phyloP scores from a whole-genome alignment of 305 asterid species.

The Fraxinus velutina region DNA sequence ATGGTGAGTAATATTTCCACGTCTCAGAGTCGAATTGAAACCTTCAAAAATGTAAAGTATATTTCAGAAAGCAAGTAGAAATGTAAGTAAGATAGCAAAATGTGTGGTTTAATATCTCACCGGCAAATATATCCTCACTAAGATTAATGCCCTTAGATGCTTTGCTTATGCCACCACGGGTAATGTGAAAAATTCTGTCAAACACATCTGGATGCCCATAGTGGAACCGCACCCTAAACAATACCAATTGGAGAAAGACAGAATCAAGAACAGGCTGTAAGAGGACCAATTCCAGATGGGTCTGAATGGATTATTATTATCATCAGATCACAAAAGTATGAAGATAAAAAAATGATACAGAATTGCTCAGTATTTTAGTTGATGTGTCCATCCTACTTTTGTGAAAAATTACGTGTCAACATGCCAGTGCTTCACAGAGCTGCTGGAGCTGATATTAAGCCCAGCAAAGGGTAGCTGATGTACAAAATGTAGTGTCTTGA shows the following conservation, averaged over 20 bases:
- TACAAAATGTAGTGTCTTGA: background rate
- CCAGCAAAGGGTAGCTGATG: background rate
- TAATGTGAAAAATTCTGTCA: constrained; percentile 87
- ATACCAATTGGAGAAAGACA: constrained; percentile 23
- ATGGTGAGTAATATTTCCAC: constrained; percentile 30
- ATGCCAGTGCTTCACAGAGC: background rate
- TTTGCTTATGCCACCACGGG: constrained; percentile 97
- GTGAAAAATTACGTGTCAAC: background rate
- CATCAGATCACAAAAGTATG: background rate
- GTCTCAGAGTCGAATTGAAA: constrained; percentile 28
- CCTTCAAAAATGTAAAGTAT: constrained; percentile 12
- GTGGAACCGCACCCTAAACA: constrained; percentile 75
- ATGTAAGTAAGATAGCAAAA: background rate
- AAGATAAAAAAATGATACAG: background rate
- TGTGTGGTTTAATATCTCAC: constrained; percentile 42
- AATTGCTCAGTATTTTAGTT: background rate
- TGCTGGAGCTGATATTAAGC: background rate
- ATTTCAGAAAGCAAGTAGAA: background rate
- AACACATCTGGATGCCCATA: constrained; percentile 41
- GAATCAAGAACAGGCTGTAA: constrained; percentile 8
- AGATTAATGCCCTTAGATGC: constrained; percentile 92
- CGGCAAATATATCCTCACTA: constrained; percentile 92
- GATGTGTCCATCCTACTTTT: background rate
- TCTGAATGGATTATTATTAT: background rate
- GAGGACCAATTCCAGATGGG: constrained; percentile 16